Evolutionary conservation across 1,284 basidiomycete genomes (phyloP).

Genomic region (Thecaphora thlaspeos): DNA sequence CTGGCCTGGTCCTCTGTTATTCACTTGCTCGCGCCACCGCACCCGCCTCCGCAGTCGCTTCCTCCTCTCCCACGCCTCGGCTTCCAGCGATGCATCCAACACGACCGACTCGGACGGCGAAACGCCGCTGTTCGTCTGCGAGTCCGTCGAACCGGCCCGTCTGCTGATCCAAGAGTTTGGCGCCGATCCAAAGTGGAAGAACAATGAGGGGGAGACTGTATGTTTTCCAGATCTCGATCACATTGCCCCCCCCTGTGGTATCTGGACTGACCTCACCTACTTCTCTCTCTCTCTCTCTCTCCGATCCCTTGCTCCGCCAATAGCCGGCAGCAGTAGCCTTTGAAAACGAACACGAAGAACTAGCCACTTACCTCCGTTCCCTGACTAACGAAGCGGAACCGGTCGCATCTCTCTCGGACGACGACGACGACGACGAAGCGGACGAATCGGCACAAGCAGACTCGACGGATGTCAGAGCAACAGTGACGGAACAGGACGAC

Average conservation of each 20-base stretch:
- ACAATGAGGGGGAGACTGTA: conserved; percentile 43
- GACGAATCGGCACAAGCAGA: conserved; percentile 3
- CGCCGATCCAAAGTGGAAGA: conserved; percentile 43
- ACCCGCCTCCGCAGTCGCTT: conserved; percentile 22
- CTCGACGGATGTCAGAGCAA: no score
- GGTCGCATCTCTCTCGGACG: conserved; percentile 1
- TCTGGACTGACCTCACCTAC: background rate
- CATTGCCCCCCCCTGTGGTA: background rate
- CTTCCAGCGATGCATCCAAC: conserved; percentile 31
- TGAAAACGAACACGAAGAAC: conserved; percentile 40
- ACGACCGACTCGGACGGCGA: conserved; percentile 50
- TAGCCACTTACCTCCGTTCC: conserved; percentile 40
- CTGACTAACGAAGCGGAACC: conserved; percentile 35
- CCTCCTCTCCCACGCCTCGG: conserved; percentile 39
- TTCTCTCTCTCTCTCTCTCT: background rate
- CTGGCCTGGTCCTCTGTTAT: no score
- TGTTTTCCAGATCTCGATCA: background rate
- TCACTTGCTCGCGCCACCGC: no score
- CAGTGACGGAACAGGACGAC: conserved; percentile 5
- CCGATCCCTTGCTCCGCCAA: no score
- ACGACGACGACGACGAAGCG: conserved; percentile 17
- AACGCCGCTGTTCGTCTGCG: conserved; percentile 55
- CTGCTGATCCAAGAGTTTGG: conserved; percentile 49
- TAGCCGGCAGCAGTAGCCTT: conserved; percentile 43
- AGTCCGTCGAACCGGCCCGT: conserved; percentile 37